A percentile compares a stretch with the other conserved stretches of the same genome.
Evolutionary conservation across 2,329 filamentous ascomycete genomes (phyloP).

Genomic region (Trichoderma polysporum): DNA sequence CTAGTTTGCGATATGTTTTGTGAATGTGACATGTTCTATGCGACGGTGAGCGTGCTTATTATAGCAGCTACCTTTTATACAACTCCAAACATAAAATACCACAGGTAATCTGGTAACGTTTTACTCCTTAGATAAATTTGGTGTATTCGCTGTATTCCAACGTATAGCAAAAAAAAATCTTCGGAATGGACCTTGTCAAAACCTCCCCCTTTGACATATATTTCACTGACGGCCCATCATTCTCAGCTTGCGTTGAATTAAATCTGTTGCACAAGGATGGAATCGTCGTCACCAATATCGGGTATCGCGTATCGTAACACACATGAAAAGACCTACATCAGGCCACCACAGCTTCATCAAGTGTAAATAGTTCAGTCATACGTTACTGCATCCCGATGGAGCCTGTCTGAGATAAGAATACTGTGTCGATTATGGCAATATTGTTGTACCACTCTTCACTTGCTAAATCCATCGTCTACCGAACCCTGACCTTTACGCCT

Average conservation of each 20-base stretch:
- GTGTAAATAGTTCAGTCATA: conserved; percentile 8
- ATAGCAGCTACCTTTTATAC: no score
- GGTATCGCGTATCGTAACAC: neutral
- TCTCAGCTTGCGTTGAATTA: neutral
- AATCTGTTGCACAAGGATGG: neutral
- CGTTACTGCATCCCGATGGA: neutral
- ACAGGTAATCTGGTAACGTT: no score
- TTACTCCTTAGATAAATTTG: no score
- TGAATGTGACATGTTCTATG: neutral
- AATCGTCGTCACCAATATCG: neutral
- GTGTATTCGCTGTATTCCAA: neutral
- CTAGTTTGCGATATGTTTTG: neutral
- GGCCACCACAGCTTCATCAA: neutral
- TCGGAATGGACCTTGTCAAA: no score
- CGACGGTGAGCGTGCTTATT: neutral
- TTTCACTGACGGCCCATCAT: neutral
- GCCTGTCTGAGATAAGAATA: neutral
- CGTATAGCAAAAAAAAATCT: no score
- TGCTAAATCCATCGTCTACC: neutral
- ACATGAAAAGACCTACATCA: neutral
- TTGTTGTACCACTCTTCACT: neutral
- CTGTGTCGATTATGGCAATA: neutral
- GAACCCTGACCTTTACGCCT: neutral
- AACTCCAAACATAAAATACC: no score
- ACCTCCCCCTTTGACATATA: no score